phyloP scores from a whole-genome alignment of 1,284 basidiomycete species.

The Tylopilus sp. region DNA sequence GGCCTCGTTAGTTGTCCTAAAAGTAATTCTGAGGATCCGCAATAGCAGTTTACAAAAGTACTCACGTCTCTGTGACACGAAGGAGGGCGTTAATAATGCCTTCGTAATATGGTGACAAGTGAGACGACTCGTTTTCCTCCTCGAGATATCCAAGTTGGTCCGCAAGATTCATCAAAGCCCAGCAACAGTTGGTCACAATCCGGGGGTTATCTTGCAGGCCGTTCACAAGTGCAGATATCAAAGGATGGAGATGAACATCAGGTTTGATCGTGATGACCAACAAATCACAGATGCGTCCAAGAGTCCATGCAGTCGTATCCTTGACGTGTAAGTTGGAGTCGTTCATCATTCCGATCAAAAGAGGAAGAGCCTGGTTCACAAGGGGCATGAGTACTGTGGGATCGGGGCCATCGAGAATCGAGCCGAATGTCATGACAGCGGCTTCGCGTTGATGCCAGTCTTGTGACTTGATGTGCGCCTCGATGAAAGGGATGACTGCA shows the following conservation, averaged over 20 bases:
- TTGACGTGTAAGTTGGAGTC: conserved; percentile 87
- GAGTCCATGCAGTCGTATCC: conserved; percentile 97
- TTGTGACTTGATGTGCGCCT: conserved; percentile 86
- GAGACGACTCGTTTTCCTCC: conserved; percentile 48
- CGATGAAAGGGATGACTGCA: conserved; percentile 96
- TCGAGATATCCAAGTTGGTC: conserved; percentile 75
- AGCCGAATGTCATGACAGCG: conserved; percentile 97
- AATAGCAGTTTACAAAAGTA: conserved; percentile 11
- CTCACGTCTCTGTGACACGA: conserved; percentile 80
- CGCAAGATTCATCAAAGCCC: conserved; percentile 94
- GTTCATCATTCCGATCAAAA: conserved; percentile 94
- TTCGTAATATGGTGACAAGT: conserved; percentile 89
- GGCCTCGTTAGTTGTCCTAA: conserved; percentile 80
- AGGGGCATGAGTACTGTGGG: conserved; percentile 83
- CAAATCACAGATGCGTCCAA: conserved; percentile 93
- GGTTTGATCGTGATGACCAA: conserved; percentile 86
- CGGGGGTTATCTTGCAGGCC: conserved; percentile 82
- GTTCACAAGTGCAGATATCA: conserved; percentile 81
- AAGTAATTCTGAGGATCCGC: conserved; percentile 15
- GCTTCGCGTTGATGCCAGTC: conserved; percentile 98
- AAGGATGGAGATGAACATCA: conserved; percentile 81
- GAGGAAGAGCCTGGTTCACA: conserved; percentile 90
- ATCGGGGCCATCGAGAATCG: conserved; percentile 95
- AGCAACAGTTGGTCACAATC: conserved; percentile 93
- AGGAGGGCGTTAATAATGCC: conserved; percentile 81